These are phyloP conservation scores for Coniochaeta sp. DNA, from an alignment of 2,329 filamentous ascomycete genomes.

Conservation along the genomic window DNA sequence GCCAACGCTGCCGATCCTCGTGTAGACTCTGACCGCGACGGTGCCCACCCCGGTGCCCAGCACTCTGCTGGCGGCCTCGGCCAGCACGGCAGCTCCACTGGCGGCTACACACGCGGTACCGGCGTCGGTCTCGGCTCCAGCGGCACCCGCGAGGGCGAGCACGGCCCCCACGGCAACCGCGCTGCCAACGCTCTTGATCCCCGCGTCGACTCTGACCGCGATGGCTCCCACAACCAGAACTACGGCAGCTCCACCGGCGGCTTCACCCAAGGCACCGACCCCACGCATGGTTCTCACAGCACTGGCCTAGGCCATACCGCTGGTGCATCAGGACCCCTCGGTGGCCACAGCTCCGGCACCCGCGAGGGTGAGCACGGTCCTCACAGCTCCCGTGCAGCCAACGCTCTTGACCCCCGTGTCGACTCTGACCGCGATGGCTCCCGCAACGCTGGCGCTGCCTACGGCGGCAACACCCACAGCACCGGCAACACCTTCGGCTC, in stretches of 20 bases:
- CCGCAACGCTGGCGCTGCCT: constrained; percentile 18
- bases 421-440: constrained; percentile 26
- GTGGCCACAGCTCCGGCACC: not conserved
- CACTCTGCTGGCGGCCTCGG: not conserved
- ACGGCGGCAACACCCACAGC: constrained; percentile 13
- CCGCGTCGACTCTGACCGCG: constrained; percentile 37
- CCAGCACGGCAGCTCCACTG: not conserved
- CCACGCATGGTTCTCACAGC: not conserved
- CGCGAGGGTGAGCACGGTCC: constrained; percentile 19
- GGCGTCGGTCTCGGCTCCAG: not conserved
- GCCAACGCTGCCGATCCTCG: constrained; percentile 31
- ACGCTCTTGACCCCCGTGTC: constrained; percentile 24
- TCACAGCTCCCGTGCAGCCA: constrained; percentile 18
- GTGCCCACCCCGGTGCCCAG: constrained; percentile 8
- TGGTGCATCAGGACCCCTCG: constrained; percentile 9
- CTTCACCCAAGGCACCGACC: not conserved
- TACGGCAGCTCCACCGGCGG: not conserved
- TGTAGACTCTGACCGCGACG: constrained; percentile 37
- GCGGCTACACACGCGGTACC: not conserved
- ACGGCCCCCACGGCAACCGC: constrained; percentile 30
- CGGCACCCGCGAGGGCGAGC: constrained; percentile 15
- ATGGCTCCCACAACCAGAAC: constrained; percentile 15
- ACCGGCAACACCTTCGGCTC: constrained; percentile 22
- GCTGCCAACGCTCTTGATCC: constrained; percentile 41
- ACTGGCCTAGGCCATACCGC: not conserved